phyloP scores from a whole-genome alignment of 495 filamentous ascomycete genomes.

The Annulohypoxylon maeteangense region DNA sequence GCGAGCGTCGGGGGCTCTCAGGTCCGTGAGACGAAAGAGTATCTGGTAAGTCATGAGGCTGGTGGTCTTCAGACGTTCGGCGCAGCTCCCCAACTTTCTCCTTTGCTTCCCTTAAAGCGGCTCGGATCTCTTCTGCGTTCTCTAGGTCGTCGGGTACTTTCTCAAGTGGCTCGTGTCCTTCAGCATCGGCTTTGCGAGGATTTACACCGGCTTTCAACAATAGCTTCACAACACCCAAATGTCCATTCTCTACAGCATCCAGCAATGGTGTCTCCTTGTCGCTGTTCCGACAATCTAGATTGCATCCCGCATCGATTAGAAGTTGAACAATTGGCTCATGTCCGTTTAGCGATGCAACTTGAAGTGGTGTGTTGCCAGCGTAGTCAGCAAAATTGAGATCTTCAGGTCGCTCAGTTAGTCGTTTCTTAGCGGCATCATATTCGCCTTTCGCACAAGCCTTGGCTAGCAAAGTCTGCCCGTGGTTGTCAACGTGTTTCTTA shows the following conservation, averaged over 20 bases:
- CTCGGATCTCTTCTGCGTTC: conserved; percentile 67
- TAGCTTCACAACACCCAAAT: conserved; percentile 88
- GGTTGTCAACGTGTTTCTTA: conserved; percentile 86
- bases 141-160: conserved; percentile 76
- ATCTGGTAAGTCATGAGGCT: conserved; percentile 61
- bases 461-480: conserved; percentile 85
- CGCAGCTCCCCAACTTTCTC: conserved; percentile 60
- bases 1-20: conserved; percentile 73
- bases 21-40: conserved; percentile 73
- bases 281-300: conserved; percentile 79
- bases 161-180: conserved; percentile 88
- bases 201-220: conserved; percentile 88
- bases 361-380: conserved; percentile 91
- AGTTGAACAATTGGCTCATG: conserved; percentile 82
- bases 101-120: conserved; percentile 63
- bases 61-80: conserved; percentile 73
- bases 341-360: conserved; percentile 88
- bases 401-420: conserved; percentile 79
- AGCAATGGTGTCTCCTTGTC: conserved; percentile 94
- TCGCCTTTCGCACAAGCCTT: conserved; percentile 83
- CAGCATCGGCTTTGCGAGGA: conserved; percentile 84
- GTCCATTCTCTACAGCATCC: conserved; percentile 94
- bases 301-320: conserved; percentile 82
- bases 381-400: conserved; percentile 91
- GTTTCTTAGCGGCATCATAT: conserved; percentile 72